phyloP scores from a whole-genome alignment of 2,329 filamentous ascomycete species.

The Alternaria longipes region DNA sequence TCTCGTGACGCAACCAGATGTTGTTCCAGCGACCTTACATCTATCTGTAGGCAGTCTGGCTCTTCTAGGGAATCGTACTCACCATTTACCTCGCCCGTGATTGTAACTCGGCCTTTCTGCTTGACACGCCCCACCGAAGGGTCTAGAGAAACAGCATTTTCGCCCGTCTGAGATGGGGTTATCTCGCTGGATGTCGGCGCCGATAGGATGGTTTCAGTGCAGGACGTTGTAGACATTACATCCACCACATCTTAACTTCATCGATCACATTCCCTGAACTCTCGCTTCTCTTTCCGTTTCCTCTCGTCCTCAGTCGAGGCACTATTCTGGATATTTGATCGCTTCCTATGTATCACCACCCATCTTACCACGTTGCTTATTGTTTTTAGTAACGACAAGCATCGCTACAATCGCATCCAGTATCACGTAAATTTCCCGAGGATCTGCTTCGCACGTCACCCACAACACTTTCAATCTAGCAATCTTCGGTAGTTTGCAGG shows the following conservation, averaged over 20 bases:
- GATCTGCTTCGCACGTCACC: background rate
- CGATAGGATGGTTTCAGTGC: no score
- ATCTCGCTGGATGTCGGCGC: no score
- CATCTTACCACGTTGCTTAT: no score
- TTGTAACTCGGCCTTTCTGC: background rate
- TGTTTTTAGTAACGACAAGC: background rate
- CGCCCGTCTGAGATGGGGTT: no score
- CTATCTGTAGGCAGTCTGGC: background rate
- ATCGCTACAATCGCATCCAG: accelerated
- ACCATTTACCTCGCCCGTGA: background rate
- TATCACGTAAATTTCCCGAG: background rate
- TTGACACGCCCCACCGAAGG: background rate
- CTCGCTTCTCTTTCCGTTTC: background rate
- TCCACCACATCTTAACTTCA: background rate
- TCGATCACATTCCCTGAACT: no score
- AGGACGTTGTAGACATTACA: background rate
- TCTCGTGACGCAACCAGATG: background rate
- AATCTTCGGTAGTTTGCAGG: background rate
- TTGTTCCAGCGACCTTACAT: background rate
- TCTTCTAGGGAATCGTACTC: background rate
- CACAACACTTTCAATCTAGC: background rate
- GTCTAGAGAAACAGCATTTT: background rate
- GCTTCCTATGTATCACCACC: background rate
- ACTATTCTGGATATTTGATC: background rate
- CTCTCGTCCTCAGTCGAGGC: background rate